Evolutionary conservation across 2,329 filamentous ascomycete genomes (phyloP), one percentile per base, ranked within the genome.

Genomic region (Xylogone sp.): DNA sequence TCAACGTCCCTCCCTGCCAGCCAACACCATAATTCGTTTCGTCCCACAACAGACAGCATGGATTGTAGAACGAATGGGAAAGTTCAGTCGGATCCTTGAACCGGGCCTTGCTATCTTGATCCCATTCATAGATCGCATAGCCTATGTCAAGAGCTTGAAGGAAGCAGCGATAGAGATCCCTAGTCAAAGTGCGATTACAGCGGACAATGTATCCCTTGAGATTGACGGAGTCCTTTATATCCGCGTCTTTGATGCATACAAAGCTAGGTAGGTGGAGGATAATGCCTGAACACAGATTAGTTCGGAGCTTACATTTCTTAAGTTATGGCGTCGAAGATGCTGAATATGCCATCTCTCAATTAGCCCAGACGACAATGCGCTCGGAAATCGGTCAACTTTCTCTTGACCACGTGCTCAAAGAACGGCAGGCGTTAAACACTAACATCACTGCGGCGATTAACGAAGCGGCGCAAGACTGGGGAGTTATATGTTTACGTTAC

Each of bases 371-470:
- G 10, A 97, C 94, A 0, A 99, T 99, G 94, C 90, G 94, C 64
- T 95, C 88, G 65, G 94, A 99, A 72, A 99, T 99, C 64, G 94
- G 94, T 58, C 94, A 97, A 71, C 80, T 99, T 54, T 89, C 90
- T 1, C 87, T 99, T 62, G 94, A 99, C 71, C 93, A 99, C 72
- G 94, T 99, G 43, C 82, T 99, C 53, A 97, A 97, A 70, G 94
- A 99, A 78, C 90, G 94, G 58, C 90, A 92, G 2, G 90, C 91
- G 19, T 85, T 99, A 60, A 99, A 99, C 77, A 91, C 84, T 59
- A 97, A 99, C 74, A 99, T 99, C 68, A 97, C 94, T n/a, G 87
- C 90, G 52, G 93, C 94, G 43, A 97, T 99, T 79, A 99, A 99
- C 70, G 93, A 97, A 70, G 94, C 94, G 1, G 93, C 94, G 3